Evolutionary conservation across 1,284 basidiomycete species (phyloP), one percentile per base, ranked within the genome.

Genomic region (Leccinum glutinopallens): DNA sequence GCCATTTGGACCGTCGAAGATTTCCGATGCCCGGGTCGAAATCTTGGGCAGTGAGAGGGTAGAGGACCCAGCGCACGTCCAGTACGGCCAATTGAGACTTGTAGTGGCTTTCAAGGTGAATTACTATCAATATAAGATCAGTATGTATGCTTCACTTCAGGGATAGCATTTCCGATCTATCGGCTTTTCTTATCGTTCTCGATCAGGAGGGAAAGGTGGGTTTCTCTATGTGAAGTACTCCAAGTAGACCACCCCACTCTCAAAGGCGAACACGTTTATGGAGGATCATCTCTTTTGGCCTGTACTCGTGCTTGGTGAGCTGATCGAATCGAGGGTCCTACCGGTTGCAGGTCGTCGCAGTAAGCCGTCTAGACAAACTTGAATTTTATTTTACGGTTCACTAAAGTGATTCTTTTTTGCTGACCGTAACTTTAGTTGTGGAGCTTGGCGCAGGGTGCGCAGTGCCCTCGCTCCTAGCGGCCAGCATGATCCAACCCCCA

Each of bases 251-350:
- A 19, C n/a, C 17, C 39, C 32, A 69, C 54, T 67, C 62, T 64
- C 51, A 33, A 72, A 89, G 88, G 87, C 88, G 19, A 88, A 86
- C 67, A 89, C 87, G 12, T 80, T 90, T 17, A 79, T 91, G 15
- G 89, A 88, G 60, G 88, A 91, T 74, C 88, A 88, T 66, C 78
- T 90, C 1, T 91, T 90, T 72, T 90, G 87, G 54, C 88, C 87
- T 12, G 84, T 85, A 3, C 77, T 91, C 6, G 82, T 87, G 62
- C 79, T 91, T 22, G 85, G 87, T 2, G 87, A 91, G 71, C 78
- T 81, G 29, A 84, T 91, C 8, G 87, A 92, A 72, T 74, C 81
- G 60, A 80, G 81, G 1, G 69, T 84, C 5, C 73, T 91, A 10
- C 70, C 65, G 6, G 61, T 75, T 5, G 64, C 63, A n/a, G 63